These are phyloP conservation scores for Rhizoclosmatium globosum DNA, from an alignment of 192 early-diverging fungal genomes.

Conservation along the genomic window DNA sequence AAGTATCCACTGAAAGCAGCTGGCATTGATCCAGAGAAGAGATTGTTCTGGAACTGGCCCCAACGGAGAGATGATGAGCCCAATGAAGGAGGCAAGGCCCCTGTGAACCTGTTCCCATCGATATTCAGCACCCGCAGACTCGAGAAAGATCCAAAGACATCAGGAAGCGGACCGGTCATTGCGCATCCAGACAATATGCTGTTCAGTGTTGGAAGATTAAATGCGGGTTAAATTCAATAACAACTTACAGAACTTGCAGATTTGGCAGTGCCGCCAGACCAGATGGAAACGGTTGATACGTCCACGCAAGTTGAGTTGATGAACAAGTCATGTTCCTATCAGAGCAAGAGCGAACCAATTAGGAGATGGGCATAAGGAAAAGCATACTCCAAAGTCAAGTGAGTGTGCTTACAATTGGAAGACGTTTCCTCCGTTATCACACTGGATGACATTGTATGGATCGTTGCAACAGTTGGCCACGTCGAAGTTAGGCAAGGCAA, in stretches of 20 bases:
- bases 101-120: conserved; percentile 2
- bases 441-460: not conserved
- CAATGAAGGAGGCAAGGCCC: not conserved
- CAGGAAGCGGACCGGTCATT: not conserved
- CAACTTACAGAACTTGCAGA: not conserved
- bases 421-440: not conserved
- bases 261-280: not conserved
- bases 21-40: not conserved
- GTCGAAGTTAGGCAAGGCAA: too few species aligned
- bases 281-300: not conserved
- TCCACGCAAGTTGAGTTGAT: not conserved
- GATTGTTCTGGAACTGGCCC: not conserved
- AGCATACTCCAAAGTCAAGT: not conserved
- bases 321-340: not conserved
- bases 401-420: not conserved
- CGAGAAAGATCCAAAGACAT: not conserved
- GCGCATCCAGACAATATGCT: not conserved
- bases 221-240: not conserved
- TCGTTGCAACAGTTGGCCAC: too few species aligned
- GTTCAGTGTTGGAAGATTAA: not conserved
- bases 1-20: not conserved
- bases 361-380: not conserved
- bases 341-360: not conserved
- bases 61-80: not conserved
- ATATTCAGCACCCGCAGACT: not conserved